Evolutionary conservation across 768 basidiomycete genomes (phyloP).

Genomic region (Hysterangium stoloniferum): DNA sequence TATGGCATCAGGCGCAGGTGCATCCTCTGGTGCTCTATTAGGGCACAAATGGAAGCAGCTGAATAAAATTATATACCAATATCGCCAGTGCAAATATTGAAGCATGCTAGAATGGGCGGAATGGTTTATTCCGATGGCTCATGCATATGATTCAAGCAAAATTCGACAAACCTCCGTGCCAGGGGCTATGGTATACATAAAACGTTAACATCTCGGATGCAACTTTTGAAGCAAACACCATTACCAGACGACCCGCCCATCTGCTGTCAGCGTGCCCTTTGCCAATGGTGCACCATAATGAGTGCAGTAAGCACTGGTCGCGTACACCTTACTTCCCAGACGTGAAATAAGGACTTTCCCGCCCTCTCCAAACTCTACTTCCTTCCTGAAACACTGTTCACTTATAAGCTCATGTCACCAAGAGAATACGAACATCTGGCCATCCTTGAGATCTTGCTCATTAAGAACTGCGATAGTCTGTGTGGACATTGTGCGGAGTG

Average conservation of each 20-base stretch:
- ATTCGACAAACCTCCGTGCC: constrained; percentile 75
- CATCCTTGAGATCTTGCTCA: constrained; percentile 52
- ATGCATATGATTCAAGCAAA: too few relatives aligned
- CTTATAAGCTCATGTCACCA: not conserved
- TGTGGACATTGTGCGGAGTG: constrained; percentile 31
- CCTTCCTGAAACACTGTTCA: constrained; percentile 47
- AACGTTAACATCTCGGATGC: not conserved
- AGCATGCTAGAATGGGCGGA: constrained; percentile 52
- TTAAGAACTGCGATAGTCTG: constrained; percentile 53
- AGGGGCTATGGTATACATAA: constrained; percentile 44
- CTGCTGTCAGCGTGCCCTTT: constrained; percentile 72
- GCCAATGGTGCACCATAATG: constrained; percentile 87
- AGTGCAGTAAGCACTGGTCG: constrained; percentile 81
- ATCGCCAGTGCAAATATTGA: constrained; percentile 78
- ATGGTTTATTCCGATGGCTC: too few relatives aligned
- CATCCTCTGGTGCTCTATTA: constrained; percentile 54
- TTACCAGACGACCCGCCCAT: constrained; percentile 74
- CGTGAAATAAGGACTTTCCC: constrained; percentile 70
- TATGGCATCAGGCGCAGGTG: constrained; percentile 73
- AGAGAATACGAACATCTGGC: constrained; percentile 44
- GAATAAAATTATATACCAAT: constrained; percentile 41
- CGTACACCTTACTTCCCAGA: constrained; percentile 65
- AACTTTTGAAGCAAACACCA: constrained; percentile 14
- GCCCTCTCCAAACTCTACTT: constrained; percentile 69
- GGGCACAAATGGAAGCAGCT: not conserved